Evolutionary conservation across 176 grass and related monocot species (phyloP), one percentile per base, ranked within the genome.

Genomic region (Oropetium thomaeum): DNA sequence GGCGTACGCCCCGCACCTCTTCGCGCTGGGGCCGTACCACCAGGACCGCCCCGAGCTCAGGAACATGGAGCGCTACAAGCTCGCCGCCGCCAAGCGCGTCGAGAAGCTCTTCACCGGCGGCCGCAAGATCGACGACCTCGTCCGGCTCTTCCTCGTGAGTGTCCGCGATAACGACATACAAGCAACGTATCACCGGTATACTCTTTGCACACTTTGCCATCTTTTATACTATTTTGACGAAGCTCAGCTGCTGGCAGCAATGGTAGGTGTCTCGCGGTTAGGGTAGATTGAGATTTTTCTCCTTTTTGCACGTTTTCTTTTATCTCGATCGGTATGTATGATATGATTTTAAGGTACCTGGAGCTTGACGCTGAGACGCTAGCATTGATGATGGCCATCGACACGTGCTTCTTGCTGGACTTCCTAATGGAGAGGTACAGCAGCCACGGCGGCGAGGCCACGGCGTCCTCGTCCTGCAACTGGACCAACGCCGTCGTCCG

Each of bases 1-100:
- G 71, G 89, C 86, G 0, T 96, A 92, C 71, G 23, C 69, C 28
- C 89, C 92, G 49, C 89, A 96, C 40, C 63, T 72, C 62, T 89
- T 92, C 68, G 83, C 89, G 10, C 57, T 96, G 7, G 92, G 92
- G 2, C 92, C 86, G 0, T 96, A 96, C 80, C 92, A 96, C 86
- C 84, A 76, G 67, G 59, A 64, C 67, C 82, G 86, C 8, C 43
- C 67, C 8, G 92, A 96, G 62, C 82, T 96, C 45, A 85, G 69
- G 47, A 81, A 92, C 67, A 96, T 92, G 92, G 92, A 96, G 83
- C 77, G 92, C 7, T 92, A 89, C 83, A 96, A 92, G 79, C 92
- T 92, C 77, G 89, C 92, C 27, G 86, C 92, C 0, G 92, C 80
- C 27, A 86, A 86, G 64, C 84, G 92, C 38, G 88, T 77, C 15